These are phyloP conservation scores for Phalaenopsis hybrid DNA, from an alignment of 116 monocot species.

Conservation along the genomic window DNA sequence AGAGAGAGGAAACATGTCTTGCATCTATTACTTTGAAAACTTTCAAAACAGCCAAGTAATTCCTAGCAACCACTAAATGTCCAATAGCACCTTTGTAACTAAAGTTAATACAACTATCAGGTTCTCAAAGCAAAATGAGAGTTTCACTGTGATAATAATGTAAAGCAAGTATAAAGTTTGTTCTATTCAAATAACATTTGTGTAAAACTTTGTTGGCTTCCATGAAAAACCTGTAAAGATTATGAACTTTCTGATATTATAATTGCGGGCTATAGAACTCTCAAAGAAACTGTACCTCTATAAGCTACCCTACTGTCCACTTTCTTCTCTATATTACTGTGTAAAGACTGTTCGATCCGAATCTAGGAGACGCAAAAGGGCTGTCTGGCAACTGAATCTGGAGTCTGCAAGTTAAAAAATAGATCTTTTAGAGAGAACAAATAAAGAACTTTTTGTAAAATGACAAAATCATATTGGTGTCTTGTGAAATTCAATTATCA, in stretches of 20 bases:
- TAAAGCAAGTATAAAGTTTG: background rate
- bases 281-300: slow-evolving; percentile 5
- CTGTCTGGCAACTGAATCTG: slow-evolving; percentile 57
- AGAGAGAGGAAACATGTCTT: background rate
- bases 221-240: too few species aligned
- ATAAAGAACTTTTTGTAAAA: background rate
- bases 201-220: background rate
- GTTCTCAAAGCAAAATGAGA: background rate
- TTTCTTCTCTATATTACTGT: slow-evolving; percentile 24
- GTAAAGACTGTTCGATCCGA: slow-evolving; percentile 28
- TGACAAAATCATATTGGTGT: background rate
- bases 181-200: background rate
- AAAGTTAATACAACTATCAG: background rate
- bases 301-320: background rate
- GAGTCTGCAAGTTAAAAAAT: slow-evolving; percentile 27
- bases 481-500: too few species aligned
- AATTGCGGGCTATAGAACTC: slow-evolving; percentile 4
- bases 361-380: slow-evolving; percentile 41
- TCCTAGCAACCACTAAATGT: background rate
- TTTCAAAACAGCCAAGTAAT: background rate
- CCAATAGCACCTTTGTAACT: background rate
- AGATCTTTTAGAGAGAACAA: background rate
- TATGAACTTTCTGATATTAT: too few species aligned
- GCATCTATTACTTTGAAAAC: background rate
- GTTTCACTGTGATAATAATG: background rate